Conservation (phyloP, 345 rosid species). For the Carallia brachiata region DNA sequence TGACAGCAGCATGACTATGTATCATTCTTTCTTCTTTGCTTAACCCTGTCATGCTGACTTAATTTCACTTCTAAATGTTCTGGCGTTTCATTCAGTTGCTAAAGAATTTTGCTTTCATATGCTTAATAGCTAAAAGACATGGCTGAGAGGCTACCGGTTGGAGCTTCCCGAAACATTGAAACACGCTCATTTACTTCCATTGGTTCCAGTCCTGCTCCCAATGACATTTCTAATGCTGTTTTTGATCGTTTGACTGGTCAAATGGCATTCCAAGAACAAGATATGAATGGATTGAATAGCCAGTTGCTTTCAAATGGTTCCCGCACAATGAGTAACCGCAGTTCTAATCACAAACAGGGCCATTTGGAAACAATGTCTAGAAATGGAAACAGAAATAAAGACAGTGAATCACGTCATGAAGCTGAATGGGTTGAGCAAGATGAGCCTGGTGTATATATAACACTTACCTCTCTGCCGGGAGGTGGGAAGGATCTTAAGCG, state of each 20-base stretch:
- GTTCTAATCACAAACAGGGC: slow-evolving; percentile 48
- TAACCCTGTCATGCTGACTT: no score
- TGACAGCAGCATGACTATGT: no score
- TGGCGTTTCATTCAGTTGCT: slow-evolving; percentile 19
- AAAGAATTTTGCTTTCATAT: background rate
- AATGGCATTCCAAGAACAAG: slow-evolving; percentile 18
- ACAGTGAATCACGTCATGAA: slow-evolving; percentile 58
- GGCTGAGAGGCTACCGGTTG: slow-evolving; percentile 72
- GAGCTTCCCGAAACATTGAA: slow-evolving; percentile 13
- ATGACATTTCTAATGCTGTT: slow-evolving; percentile 11
- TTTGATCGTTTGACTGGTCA: slow-evolving; percentile 23
- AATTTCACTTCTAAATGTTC: background rate
- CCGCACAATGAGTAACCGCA: slow-evolving; percentile 25
- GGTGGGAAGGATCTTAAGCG: slow-evolving; percentile 93
- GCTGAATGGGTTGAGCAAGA: slow-evolving; percentile 97
- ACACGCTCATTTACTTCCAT: slow-evolving; percentile 39
- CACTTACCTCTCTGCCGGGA: slow-evolving; percentile 86
- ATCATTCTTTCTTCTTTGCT: no score
- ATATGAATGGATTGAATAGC: slow-evolving; percentile 19
- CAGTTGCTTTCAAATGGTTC: slow-evolving; percentile 50
- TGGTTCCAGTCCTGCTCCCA: slow-evolving; percentile 45
- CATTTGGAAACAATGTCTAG: slow-evolving; percentile 54
- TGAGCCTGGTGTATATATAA: slow-evolving; percentile 96
- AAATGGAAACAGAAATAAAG: slow-evolving; percentile 58
- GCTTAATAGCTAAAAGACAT: slow-evolving; percentile 60